Percentiles rank a stretch among this genome's conserved stretches.
phyloP scores from a whole-genome alignment of 345 rosid genomes.

The Ceriops decandra region DNA sequence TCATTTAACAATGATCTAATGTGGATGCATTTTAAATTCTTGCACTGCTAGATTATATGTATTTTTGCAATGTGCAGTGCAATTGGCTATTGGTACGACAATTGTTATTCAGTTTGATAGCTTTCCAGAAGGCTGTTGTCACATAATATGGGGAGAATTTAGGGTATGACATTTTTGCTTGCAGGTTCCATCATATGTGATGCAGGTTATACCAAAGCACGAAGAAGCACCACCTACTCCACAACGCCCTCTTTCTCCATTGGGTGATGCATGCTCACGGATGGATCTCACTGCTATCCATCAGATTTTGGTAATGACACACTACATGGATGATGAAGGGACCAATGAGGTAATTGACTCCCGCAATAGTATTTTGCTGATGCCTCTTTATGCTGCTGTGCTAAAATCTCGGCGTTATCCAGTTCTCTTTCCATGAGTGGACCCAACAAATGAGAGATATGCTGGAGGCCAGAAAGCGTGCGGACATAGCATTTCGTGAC shows the following conservation, averaged over 20 bases:
- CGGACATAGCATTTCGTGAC: slow-evolving; percentile 68
- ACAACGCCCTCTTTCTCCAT: slow-evolving; percentile 48
- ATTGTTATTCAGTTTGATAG: neutral
- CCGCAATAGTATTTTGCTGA: neutral
- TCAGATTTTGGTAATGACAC: slow-evolving; percentile 61
- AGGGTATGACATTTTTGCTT: slow-evolving; percentile 3
- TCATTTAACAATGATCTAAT: neutral
- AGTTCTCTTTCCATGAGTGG: slow-evolving; percentile 92
- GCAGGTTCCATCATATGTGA: slow-evolving; percentile 58
- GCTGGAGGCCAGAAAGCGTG: slow-evolving; percentile 74
- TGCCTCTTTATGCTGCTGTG: slow-evolving; percentile 4
- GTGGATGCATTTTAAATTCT: neutral
- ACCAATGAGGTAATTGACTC: slow-evolving; percentile 56
- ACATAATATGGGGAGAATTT: neutral
- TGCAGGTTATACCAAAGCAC: slow-evolving; percentile 64
- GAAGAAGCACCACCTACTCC: slow-evolving; percentile 58
- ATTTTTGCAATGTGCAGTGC: neutral
- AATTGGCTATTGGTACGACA: neutral
- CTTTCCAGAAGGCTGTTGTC: neutral
- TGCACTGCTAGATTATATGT: neutral
- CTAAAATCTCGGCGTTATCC: slow-evolving; percentile 14
- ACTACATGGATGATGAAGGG: slow-evolving; percentile 79
- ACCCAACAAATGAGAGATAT: slow-evolving; percentile 75
- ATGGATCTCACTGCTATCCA: slow-evolving; percentile 82
- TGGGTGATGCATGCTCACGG: slow-evolving; percentile 70